A percentile compares a stretch with the other conserved stretches of the same genome.
Conservation (phyloP, 345 rosid species). For the Hibiscus trionum region DNA sequence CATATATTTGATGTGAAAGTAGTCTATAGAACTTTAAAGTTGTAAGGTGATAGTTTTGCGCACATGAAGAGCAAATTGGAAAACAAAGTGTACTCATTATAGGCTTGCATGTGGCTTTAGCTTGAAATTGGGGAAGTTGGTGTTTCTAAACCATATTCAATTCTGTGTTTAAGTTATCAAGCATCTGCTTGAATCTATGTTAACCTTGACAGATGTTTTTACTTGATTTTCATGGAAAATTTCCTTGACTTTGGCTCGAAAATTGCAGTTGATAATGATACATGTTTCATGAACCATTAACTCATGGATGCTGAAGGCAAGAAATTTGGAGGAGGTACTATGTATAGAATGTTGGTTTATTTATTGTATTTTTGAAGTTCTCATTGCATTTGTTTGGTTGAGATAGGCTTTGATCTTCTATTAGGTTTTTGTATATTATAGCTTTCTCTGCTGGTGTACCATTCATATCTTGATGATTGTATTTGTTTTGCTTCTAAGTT, state of each 20-base stretch:
- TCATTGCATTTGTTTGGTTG: neutral
- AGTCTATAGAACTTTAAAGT: neutral
- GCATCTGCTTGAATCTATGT: neutral
- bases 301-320: slow-evolving; percentile 58
- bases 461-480: too few species aligned
- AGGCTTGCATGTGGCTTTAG: neutral
- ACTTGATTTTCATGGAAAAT: neutral
- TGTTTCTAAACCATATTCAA: too few species aligned
- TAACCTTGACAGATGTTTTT: neutral
- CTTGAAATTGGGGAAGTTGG: neutral
- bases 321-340: slow-evolving; percentile 59
- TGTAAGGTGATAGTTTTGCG: slow-evolving; percentile 1
- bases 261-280: slow-evolving; percentile 35
- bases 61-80: neutral
- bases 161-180: neutral
- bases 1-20: neutral
- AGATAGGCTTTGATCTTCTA: too few species aligned
- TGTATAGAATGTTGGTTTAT: neutral
- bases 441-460: too few species aligned
- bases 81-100: neutral
- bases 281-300: slow-evolving; percentile 20
- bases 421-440: too few species aligned
- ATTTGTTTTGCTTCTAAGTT: too few species aligned
- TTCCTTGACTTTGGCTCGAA: neutral
- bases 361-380: neutral